Evolutionary conservation across 495 filamentous ascomycete species (phyloP).

Genomic region (Penicillium macrosclerotiorum): DNA sequence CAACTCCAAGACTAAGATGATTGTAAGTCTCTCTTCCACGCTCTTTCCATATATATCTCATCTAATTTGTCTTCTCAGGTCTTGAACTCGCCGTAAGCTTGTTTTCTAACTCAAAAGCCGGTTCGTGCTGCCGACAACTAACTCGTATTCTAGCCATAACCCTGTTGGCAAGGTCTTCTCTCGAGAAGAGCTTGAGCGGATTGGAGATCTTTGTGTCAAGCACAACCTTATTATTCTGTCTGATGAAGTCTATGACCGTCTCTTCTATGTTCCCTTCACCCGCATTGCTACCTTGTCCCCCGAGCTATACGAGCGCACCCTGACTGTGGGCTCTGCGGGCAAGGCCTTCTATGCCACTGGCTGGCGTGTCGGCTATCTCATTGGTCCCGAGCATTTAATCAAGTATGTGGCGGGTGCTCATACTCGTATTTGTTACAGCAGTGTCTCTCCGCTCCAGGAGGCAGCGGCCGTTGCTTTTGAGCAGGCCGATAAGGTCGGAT

Average conservation of each 20-base stretch:
- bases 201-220: constrained; percentile 89
- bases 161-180: constrained; percentile 95
- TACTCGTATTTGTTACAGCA: constrained; percentile 94
- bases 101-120: background rate
- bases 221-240: constrained; percentile 93
- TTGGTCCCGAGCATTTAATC: constrained; percentile 84
- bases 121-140: constrained; percentile 1
- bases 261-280: constrained; percentile 93
- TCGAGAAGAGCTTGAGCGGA: constrained; percentile 73
- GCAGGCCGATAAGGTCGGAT: constrained; percentile 74
- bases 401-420: constrained; percentile 90
- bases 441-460: constrained; percentile 90
- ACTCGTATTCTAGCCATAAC: constrained; percentile 78
- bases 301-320: constrained; percentile 78
- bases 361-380: constrained; percentile 95
- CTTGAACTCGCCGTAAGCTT: constrained; percentile 43
- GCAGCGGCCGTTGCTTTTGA: constrained; percentile 96
- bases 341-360: constrained; percentile 98
- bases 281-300: constrained; percentile 85
- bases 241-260: constrained; percentile 93
- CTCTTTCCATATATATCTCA: background rate
- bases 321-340: constrained; percentile 92
- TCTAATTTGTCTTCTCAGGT: constrained; percentile 29
- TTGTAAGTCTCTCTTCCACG: constrained; percentile 56
- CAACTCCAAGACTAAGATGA: constrained; percentile 86